Evolutionary conservation across 2,329 filamentous ascomycete genomes (phyloP), one percentile per base, ranked within the genome.

Genomic region (Thelonectria rubi): DNA sequence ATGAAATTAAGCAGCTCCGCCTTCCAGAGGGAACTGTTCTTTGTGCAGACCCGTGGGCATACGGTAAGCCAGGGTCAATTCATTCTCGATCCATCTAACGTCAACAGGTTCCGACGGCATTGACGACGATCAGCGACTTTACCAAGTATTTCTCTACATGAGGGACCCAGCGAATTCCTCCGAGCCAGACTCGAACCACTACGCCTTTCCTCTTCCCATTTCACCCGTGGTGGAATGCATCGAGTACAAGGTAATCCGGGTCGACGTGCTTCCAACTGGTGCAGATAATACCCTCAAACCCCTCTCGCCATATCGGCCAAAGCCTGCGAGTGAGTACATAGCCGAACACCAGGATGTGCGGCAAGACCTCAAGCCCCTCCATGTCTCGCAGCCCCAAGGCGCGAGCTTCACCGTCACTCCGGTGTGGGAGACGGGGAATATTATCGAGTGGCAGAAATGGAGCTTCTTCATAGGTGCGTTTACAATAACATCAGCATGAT

Each of bases 301-400:
- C 81, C 71, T 82, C 79, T 14, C 71, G 86, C 46, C 81, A 86
- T 3, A 82, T 89, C 26, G 86, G 90, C 66, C 86, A 86, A 0
- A 82, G 83, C 21, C 78, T 53, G 66, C 65, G 24, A 64, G 62
- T 26, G 62, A 62, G 9, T 32, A 18, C n/a, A 49, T 60, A 12
- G 34, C 62, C 15, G 62, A 59, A 10, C 42, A 58, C 14, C 40
- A 63, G 10, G 55, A 53, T 6, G 60, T 63, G 26, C 63, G 63
- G 3, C 60, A 79, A 4, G 87, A 88, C 57, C 71, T 89, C 43
- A 89, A 88, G 74, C 86, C 87, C 1, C 76, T 88, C 47, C 84
- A 86, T 54, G 83, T 89, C 3, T 74, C 86, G n/a, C 87, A 90
- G 61, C 87, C 86, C 0, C 83, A 89, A 58, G 87, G 87, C 0